Evolutionary conservation across 176 grass and related monocot species (phyloP).

Genomic region (Oryza glumipatula): DNA sequence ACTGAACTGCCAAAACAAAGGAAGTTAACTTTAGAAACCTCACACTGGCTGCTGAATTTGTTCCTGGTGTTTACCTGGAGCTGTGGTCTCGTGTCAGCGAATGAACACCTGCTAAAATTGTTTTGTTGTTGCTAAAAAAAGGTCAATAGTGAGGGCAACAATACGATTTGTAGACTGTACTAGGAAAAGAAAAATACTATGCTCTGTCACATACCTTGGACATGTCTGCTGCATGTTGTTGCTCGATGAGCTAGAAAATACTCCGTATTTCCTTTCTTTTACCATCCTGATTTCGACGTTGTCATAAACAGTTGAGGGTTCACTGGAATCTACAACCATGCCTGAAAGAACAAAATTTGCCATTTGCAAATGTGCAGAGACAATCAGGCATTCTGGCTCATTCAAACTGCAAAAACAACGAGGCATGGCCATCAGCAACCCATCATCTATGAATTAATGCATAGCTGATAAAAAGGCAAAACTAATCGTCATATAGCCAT

Average conservation of each 20-base stretch:
- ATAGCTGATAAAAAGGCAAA: no score
- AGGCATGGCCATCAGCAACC: not conserved
- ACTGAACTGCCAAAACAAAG: not conserved
- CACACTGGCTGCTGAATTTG: not conserved
- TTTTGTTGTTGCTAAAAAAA: not conserved
- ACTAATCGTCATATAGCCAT: no score
- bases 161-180: not conserved
- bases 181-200: not conserved
- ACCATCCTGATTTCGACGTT: conserved; percentile 67
- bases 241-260: not conserved
- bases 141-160: not conserved
- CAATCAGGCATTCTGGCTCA: not conserved
- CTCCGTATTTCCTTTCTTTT: conserved; percentile 3
- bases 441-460: not conserved
- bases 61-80: not conserved
- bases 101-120: not conserved
- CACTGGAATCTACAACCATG: conserved; percentile 80
- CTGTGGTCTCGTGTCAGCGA: not conserved
- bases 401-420: not conserved
- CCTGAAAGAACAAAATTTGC: conserved; percentile 37
- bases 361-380: conserved; percentile 16
- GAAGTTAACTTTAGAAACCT: not conserved
- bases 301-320: conserved; percentile 77
- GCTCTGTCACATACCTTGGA: not conserved
- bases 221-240: not conserved